Evolutionary conservation across 257 asterid genomes (phyloP).

Genomic region (Ajuga chamaepitys): DNA sequence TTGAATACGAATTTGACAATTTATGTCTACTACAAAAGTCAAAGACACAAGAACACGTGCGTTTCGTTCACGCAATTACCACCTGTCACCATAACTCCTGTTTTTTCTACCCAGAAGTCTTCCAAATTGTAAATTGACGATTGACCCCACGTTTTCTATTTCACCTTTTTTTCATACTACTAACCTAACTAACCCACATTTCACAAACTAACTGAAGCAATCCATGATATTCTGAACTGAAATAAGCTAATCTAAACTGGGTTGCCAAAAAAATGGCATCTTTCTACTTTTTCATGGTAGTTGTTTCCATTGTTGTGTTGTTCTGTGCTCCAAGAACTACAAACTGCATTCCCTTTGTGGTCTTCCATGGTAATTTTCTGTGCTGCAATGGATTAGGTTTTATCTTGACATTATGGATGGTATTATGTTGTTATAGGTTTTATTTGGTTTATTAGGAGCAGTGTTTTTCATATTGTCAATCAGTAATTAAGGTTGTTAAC

Average conservation of each 20-base stretch:
- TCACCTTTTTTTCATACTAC: neutral
- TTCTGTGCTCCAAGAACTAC: constrained; percentile 32
- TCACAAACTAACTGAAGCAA: neutral
- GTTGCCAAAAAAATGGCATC: constrained; percentile 20
- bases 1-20: no score
- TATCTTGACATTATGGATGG: neutral
- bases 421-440: neutral
- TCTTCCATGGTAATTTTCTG: constrained; percentile 62
- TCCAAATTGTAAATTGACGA: no score
- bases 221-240: neutral
- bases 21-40: neutral
- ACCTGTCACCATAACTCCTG: neutral
- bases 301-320: constrained; percentile 7
- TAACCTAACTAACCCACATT: neutral
- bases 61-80: neutral
- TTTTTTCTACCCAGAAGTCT: neutral
- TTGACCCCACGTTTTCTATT: constrained; percentile 12
- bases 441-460: neutral
- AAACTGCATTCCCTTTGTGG: constrained; percentile 61
- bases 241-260: neutral
- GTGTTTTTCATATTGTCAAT: neutral
- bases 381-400: neutral
- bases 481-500: no score
- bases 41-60: neutral
- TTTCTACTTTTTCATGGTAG: constrained; percentile 10